Base-by-base conservation (phyloP, 495 filamentous ascomycete genomes). In the Friedmanniomyces simplex region DNA sequence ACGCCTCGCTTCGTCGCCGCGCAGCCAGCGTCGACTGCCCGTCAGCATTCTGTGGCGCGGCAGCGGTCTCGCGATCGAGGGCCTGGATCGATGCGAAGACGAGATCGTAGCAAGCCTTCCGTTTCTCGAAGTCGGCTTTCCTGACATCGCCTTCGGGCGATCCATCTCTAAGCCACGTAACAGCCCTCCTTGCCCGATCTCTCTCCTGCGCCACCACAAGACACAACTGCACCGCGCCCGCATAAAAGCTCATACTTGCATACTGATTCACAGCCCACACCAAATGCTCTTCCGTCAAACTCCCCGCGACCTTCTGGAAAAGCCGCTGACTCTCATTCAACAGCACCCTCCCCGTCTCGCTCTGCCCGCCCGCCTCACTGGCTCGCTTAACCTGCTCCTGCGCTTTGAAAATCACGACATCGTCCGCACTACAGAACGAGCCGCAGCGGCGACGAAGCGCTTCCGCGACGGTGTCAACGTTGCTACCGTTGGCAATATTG, bases 381-480 rank as follows among this genome's bases (percentile, higher is more conserved):
- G 90, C 93, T 58, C 84, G 82, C 71, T 95, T 93, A 46, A 97
- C 75, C 57, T 88, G 81, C 68, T 99, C 93, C 69, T 97, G 91
- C 7, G 94, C 94, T 71, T 95, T 96, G 81, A 97, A 99, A 50
- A 95, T 89, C 36, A 97, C 82, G 0, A 96, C 91, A 73, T 99
- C 93, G 50, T 96, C 91, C 1, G 91, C 83, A 59, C 88, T 95
- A 76, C 93, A 99, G 76, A 99, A 97, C 67, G 82, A 93, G 46
- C 93, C 94, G 62, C 93, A 99, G 58, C 89, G 80, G 62, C 94
- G 78, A 22, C 93, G 78, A 20, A 99, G 73, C 16, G 90, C 89
- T 71, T 97, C 93, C 0, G 93, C 90, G 41, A 99, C 88, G 0
- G 90, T 96, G 69, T 99, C 93, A 18, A 99, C 91, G 63, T 96